phyloP scores from a whole-genome alignment of 2,329 filamentous ascomycete species.

The Calonectria pteridis region DNA sequence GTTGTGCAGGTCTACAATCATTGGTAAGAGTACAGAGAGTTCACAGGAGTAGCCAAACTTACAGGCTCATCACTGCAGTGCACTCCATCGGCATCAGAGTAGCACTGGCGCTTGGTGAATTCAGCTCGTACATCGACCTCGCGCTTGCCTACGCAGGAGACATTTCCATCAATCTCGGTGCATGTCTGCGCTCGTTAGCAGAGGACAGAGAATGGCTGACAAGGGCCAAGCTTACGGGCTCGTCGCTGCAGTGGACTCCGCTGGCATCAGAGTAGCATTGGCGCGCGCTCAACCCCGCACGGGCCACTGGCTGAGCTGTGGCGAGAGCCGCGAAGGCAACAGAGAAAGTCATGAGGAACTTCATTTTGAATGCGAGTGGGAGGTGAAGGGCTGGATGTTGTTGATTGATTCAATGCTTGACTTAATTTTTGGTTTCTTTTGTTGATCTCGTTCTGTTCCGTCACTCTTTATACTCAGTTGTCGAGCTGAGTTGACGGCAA shows the following conservation, averaged over 20 bases:
- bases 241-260: not conserved
- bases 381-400: not conserved
- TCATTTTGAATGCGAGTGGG: not conserved
- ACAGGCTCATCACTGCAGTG: no score
- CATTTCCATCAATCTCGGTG: not conserved
- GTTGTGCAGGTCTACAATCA: no score
- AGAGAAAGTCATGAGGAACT: not conserved
- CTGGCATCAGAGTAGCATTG: not conserved
- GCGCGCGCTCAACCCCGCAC: not conserved
- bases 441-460: not conserved
- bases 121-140: no score
- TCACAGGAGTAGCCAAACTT: no score
- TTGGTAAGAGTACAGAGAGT: no score
- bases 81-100: no score
- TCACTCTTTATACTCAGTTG: not conserved
- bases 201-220: not conserved
- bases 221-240: not conserved
- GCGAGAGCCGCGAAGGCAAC: not conserved
- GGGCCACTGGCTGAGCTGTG: not conserved
- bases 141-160: not conserved
- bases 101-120: not conserved
- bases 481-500: not conserved
- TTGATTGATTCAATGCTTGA: not conserved
- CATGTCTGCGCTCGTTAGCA: not conserved
- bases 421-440: no score